A percentile compares a stretch with the other conserved stretches of the same genome.
Conservation (phyloP, 176 grass and related monocot genomes). For the Areca catechu region DNA sequence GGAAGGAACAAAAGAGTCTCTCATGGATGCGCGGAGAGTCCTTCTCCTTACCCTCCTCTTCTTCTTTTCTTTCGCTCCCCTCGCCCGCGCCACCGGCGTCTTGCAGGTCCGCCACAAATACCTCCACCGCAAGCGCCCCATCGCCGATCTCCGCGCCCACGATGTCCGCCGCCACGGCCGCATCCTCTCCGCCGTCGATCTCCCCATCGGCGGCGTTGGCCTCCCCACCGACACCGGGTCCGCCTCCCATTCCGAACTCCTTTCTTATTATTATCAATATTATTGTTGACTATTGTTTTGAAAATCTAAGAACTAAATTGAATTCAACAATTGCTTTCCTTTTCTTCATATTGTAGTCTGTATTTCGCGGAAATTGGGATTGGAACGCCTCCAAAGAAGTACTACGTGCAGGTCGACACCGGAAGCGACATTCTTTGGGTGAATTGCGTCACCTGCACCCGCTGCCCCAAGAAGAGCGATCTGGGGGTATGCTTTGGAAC, state of each 20-base stretch:
- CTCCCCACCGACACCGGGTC: slow-evolving; percentile 84
- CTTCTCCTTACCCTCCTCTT: not conserved
- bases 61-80: not conserved
- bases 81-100: slow-evolving; percentile 33
- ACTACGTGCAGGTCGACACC: slow-evolving; percentile 97
- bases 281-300: slow-evolving; percentile 5
- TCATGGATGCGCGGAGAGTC: slow-evolving; percentile 3
- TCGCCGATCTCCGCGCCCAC: slow-evolving; percentile 32
- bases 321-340: not conserved
- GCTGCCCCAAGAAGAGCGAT: slow-evolving; percentile 68
- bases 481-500: slow-evolving; percentile 48
- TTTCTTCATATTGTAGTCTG: slow-evolving; percentile 30
- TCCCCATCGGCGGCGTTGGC: slow-evolving; percentile 58
- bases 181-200: slow-evolving; percentile 35
- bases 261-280: not conserved
- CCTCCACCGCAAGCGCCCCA: not conserved
- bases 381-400: slow-evolving; percentile 59
- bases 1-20: too few relatives aligned
- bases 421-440: slow-evolving; percentile 95
- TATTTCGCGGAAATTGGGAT: slow-evolving; percentile 76
- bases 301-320: not conserved
- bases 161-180: slow-evolving; percentile 40
- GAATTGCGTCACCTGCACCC: slow-evolving; percentile 76
- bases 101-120: slow-evolving; percentile 75
- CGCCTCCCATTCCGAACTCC: not conserved